A percentile compares a stretch with the other conserved stretches of the same genome.
These are phyloP conservation scores for Colletotrichum sp. DNA, from an alignment of 2,329 filamentous ascomycete genomes.

Conservation along the genomic window DNA sequence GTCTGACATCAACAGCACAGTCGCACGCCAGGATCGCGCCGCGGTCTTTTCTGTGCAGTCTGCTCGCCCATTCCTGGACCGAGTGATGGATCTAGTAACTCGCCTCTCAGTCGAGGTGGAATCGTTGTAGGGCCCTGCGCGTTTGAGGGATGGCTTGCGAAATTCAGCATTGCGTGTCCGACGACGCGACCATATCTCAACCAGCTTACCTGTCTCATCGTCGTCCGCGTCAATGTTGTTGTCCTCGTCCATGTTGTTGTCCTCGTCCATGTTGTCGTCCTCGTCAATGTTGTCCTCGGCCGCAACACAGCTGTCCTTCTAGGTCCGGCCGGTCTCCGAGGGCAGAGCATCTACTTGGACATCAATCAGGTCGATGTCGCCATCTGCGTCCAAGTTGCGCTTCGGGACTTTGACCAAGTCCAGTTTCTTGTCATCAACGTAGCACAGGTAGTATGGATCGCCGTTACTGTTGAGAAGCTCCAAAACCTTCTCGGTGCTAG, in stretches of 20 bases:
- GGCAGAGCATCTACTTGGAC: not conserved
- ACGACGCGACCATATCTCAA: not conserved
- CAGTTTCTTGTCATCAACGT: conserved; percentile 72
- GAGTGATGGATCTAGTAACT: not conserved
- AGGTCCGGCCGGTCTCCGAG: not conserved
- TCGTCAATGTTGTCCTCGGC: not conserved
- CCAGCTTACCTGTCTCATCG: not conserved
- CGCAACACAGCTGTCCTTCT: not conserved
- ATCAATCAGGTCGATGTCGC: conserved; percentile 4
- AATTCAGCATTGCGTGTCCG: not conserved
- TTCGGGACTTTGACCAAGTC: conserved; percentile 51
- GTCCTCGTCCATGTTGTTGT: not conserved
- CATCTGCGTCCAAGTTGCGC: conserved; percentile 7
- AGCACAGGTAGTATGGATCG: conserved; percentile 84
- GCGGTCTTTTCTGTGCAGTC: not conserved
- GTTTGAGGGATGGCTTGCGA: not conserved
- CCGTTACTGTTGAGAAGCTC: conserved; percentile 68
- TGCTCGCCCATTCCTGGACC: not conserved
- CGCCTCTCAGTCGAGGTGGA: not conserved
- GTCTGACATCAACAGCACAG: no score
- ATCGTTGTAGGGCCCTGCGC: not conserved
- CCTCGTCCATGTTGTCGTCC: not conserved
- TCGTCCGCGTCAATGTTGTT: not conserved
- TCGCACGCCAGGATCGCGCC: no score
- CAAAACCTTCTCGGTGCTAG: conserved; percentile 72